Conservation (phyloP, 441 rosid species). For the Pelargonium cotyledonis region DNA sequence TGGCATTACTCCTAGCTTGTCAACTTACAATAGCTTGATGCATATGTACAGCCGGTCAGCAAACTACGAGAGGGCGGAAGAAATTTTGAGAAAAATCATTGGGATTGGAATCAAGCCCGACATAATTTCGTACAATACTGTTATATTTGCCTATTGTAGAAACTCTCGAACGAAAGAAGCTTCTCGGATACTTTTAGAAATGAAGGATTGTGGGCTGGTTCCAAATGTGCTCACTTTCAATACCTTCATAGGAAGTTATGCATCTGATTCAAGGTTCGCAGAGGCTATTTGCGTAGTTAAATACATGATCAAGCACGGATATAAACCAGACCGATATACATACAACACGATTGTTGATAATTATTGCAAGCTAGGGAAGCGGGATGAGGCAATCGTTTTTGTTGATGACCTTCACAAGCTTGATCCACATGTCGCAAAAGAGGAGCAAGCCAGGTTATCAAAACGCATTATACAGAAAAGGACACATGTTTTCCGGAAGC, state of each 20-base stretch:
- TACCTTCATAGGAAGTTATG: constrained; percentile 73
- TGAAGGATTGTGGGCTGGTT: constrained; percentile 52
- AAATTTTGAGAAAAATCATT: constrained; percentile 52
- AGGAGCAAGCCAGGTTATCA: constrained; percentile 43
- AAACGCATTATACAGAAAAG: constrained; percentile 56
- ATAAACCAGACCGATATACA: constrained; percentile 67
- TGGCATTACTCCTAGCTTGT: constrained; percentile 65
- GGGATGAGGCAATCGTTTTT: constrained; percentile 58
- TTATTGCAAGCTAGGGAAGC: constrained; percentile 58
- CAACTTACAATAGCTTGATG: constrained; percentile 90
- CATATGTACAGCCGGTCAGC: constrained; percentile 74
- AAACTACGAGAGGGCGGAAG: constrained; percentile 62
- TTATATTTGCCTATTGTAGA: constrained; percentile 74
- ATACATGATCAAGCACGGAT: constrained; percentile 68
- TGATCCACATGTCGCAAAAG: constrained; percentile 50
- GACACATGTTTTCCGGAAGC: constrained; percentile 9
- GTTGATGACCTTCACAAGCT: constrained; percentile 47
- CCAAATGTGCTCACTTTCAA: constrained; percentile 84
- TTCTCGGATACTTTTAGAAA: constrained; percentile 60
- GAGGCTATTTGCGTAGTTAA: constrained; percentile 66
- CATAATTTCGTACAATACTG: constrained; percentile 77
- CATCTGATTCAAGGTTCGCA: constrained; percentile 75
- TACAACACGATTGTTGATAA: constrained; percentile 80
- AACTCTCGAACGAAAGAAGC: constrained; percentile 89
- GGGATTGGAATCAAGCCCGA: constrained; percentile 73